Conservation (phyloP, 2,329 filamentous ascomycete genomes). For the Aureobasidium subglaciale region DNA sequence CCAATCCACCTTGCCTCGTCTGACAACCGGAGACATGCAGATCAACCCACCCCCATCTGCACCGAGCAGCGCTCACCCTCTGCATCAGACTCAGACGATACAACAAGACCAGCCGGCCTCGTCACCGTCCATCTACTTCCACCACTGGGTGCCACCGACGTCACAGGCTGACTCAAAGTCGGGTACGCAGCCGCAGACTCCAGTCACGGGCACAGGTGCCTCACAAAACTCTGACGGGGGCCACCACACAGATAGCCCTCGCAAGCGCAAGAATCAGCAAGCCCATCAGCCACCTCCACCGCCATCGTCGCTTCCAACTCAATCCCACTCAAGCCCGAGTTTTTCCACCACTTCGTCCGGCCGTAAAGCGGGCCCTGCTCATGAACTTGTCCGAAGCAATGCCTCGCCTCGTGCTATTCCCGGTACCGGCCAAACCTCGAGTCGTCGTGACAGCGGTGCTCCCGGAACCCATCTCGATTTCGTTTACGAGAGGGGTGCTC, state of each 20-base stretch:
- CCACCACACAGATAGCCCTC: constrained; percentile 68
- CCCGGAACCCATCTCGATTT: constrained; percentile 14
- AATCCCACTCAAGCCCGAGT: constrained; percentile 39
- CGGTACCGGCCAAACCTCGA: constrained; percentile 14
- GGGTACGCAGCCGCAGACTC: constrained; percentile 59
- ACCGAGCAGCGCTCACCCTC: constrained; percentile 33
- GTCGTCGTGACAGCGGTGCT: constrained; percentile 18
- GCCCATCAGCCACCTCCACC: constrained; percentile 45
- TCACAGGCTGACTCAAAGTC: constrained; percentile 51
- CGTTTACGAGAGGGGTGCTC: constrained; percentile 4
- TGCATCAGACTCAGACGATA: constrained; percentile 42
- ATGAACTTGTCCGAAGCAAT: constrained; percentile 60
- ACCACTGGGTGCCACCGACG: constrained; percentile 82
- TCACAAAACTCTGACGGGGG: constrained; percentile 40
- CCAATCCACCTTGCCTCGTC: constrained; percentile 42
- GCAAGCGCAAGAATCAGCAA: constrained; percentile 70
- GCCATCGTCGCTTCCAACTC: constrained; percentile 33
- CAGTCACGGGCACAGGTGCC: constrained; percentile 58
- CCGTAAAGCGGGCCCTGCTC: constrained; percentile 31
- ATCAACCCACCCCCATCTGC: constrained; percentile 40
- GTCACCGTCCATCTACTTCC: constrained; percentile 77
- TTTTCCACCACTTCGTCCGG: constrained; percentile 48
- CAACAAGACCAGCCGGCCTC: constrained; percentile 57
- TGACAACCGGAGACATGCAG: constrained; percentile 47
- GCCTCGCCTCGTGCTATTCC: constrained; percentile 36